These are phyloP conservation scores for Pseudisothecium myosuroides DNA, from an alignment of 225 moss, liverwort and hornwort species.

Conservation along the genomic window DNA sequence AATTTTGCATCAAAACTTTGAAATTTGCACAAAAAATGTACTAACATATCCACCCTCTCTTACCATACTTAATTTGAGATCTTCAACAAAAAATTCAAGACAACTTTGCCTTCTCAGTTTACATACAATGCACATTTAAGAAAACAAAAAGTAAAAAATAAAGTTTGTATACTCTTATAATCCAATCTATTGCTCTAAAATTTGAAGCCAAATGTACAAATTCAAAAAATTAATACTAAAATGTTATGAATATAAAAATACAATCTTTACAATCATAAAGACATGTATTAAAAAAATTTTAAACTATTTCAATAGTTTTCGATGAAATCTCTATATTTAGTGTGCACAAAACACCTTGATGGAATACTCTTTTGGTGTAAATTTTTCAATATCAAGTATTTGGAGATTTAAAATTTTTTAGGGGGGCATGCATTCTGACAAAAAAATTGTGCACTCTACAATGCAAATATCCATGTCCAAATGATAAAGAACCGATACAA, in stretches of 20 bases:
- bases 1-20: not conserved
- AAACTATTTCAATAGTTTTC: not conserved
- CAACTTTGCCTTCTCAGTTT: not conserved
- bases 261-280: fast-evolving
- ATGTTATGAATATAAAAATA: not conserved
- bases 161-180: not conserved
- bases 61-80: not conserved
- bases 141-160: no score
- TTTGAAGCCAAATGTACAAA: not conserved
- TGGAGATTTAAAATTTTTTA: not conserved
- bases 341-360: fast-evolving
- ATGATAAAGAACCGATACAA: not conserved
- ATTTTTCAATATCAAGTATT: not conserved
- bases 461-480: not conserved
- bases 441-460: not conserved
- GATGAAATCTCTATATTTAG: not conserved
- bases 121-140: not conserved
- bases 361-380: not conserved
- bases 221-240: not conserved
- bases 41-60: fast-evolving
- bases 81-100: not conserved
- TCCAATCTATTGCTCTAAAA: not conserved
- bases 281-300: no score
- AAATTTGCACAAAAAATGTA: not conserved
- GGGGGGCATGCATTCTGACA: fast-evolving